phyloP scores from a whole-genome alignment of 1,284 basidiomycete species.

The Cutaneotrichosporon sp. region DNA sequence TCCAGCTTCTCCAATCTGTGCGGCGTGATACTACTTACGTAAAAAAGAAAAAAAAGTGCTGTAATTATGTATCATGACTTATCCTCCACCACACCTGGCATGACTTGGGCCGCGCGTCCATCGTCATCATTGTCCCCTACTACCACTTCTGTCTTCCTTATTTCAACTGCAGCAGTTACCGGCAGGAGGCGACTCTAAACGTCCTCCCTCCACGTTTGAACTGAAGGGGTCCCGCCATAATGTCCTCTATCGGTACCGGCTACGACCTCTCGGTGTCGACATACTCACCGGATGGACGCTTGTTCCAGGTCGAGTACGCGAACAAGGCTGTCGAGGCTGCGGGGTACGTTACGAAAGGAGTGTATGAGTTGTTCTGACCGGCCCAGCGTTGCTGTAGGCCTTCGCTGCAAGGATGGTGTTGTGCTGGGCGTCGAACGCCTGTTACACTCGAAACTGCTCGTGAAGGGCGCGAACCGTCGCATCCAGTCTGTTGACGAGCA shows the following conservation, averaged over 20 bases:
- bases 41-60: too few species aligned
- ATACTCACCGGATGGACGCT: slow-evolving; percentile 96
- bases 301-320: slow-evolving; percentile 99
- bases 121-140: too few species aligned
- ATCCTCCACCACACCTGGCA: too few species aligned
- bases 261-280: slow-evolving; percentile 98
- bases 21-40: too few species aligned
- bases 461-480: slow-evolving; percentile 85
- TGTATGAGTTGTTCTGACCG: slow-evolving; percentile 1
- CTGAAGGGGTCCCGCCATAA: slow-evolving; percentile 39
- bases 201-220: too few species aligned
- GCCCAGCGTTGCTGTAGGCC: slow-evolving; percentile 78
- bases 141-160: too few species aligned
- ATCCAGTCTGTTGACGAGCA: slow-evolving; percentile 92
- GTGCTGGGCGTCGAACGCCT: slow-evolving; percentile 96
- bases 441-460: slow-evolving; percentile 92
- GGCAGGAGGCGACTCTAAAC: too few species aligned
- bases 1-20: too few species aligned
- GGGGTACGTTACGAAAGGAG: slow-evolving; percentile 58
- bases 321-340: slow-evolving; percentile 98
- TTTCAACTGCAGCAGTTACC: too few species aligned
- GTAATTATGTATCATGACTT: too few species aligned
- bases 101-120: too few species aligned
- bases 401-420: slow-evolving; percentile 89
- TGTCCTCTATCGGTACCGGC: slow-evolving; percentile 97